Percentiles rank a stretch among this genome's conserved stretches.
Conservation (phyloP, 129 eudicot species). For the Arctium minus region DNA sequence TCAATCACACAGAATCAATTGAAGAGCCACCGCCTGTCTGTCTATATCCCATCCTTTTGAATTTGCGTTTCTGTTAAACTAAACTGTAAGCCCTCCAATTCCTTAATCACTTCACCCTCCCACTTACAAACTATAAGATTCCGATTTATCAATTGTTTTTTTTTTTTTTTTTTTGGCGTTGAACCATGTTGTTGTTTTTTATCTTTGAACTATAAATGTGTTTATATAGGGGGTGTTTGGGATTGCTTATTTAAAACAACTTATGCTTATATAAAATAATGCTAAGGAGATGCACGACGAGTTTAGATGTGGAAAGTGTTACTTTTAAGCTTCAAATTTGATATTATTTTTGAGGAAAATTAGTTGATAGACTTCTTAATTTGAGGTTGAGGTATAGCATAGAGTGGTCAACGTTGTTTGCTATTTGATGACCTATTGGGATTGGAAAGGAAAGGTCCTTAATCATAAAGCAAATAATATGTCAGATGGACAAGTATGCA, state of each 20-base stretch:
- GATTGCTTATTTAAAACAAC: no score
- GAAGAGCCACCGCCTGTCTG: background rate
- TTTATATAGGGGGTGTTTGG: no score
- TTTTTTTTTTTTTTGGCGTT: background rate
- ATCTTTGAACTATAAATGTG: background rate
- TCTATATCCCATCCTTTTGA: background rate
- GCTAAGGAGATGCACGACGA: background rate
- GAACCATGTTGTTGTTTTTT: background rate
- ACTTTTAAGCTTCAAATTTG: background rate
- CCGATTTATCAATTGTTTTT: background rate
- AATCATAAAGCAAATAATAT: background rate
- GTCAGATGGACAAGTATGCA: background rate
- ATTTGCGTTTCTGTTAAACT: background rate
- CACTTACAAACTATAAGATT: background rate
- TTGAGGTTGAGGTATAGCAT: background rate
- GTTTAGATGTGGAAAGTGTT: background rate
- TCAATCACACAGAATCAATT: background rate
- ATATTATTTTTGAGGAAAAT: background rate
- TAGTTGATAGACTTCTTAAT: background rate
- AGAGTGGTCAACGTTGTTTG: background rate
- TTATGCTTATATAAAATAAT: no score
- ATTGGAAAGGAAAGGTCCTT: background rate
- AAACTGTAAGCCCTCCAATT: constrained; percentile 12
- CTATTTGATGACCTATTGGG: background rate
- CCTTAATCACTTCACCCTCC: background rate